A percentile compares a stretch with the other conserved stretches of the same genome.
phyloP scores from a whole-genome alignment of 176 grass and related monocot species.

The Cymbopogon citratus region DNA sequence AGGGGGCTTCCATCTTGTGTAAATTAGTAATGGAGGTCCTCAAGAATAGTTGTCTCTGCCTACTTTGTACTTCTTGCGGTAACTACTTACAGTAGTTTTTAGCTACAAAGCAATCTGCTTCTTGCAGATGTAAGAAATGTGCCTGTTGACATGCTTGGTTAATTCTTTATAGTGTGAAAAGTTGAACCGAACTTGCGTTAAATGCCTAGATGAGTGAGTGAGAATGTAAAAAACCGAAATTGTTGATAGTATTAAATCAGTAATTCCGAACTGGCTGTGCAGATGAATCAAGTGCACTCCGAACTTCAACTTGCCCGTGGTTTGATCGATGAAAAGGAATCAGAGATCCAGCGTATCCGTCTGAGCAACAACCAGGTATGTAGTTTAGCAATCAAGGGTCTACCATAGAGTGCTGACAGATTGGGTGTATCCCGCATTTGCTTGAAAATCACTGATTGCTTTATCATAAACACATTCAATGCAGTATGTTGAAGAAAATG shows the following conservation, averaged over 20 bases:
- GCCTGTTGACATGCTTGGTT: neutral
- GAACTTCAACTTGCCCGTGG: constrained; percentile 81
- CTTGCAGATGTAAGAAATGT: neutral
- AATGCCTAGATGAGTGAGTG: neutral
- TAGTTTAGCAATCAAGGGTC: neutral
- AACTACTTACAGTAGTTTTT: neutral
- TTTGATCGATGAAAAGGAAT: constrained; percentile 81
- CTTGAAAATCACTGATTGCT: constrained; percentile 7
- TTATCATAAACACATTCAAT: constrained; percentile 22
- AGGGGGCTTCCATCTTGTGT: neutral
- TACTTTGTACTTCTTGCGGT: neutral
- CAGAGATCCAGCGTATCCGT: constrained; percentile 74
- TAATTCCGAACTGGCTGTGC: constrained; percentile 15
- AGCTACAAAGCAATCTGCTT: neutral
- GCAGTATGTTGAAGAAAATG: constrained; percentile 97
- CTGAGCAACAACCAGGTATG: constrained; percentile 77
- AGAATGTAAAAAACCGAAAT: neutral
- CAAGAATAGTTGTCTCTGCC: neutral
- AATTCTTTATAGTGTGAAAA: neutral
- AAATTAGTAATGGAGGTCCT: neutral
- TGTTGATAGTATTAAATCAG: neutral
- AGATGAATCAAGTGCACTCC: constrained; percentile 97
- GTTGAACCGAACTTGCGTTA: neutral
- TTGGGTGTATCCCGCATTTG: neutral
- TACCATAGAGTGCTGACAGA: neutral